These are phyloP conservation scores for Musa acuminata DNA, from an alignment of 176 grass and related monocot species.

Conservation along the genomic window DNA sequence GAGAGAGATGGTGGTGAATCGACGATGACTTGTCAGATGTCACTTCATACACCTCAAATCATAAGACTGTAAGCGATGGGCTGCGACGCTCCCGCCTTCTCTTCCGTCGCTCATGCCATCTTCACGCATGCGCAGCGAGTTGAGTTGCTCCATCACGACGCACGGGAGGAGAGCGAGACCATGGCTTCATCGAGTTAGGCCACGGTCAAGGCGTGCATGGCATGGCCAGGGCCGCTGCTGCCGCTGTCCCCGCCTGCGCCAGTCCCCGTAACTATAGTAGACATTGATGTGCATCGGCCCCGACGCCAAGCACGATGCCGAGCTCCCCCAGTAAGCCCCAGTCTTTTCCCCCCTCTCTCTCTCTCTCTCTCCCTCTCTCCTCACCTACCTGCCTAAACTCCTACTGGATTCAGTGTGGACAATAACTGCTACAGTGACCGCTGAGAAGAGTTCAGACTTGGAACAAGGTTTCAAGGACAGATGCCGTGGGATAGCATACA, in stretches of 20 bases:
- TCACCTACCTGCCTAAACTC: background rate
- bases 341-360: background rate
- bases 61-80: conserved; percentile 44
- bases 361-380: background rate
- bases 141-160: too few species aligned
- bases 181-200: too few species aligned
- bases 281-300: conserved; percentile 21
- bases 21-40: conserved; percentile 42
- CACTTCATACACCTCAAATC: conserved; percentile 43
- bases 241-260: conserved; percentile 1
- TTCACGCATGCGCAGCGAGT: too few species aligned
- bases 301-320: conserved; percentile 33
- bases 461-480: background rate
- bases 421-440: background rate
- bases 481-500: background rate
- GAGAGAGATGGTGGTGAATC: conserved; percentile 12
- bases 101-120: too few species aligned
- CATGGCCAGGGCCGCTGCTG: background rate
- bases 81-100: background rate
- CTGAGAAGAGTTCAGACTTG: background rate
- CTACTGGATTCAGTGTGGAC: background rate
- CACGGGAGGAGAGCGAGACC: too few species aligned
- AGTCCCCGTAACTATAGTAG: conserved; percentile 34
- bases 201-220: background rate
- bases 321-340: background rate